phyloP scores from a whole-genome alignment of 805 yeast species.

The Wickerhamiella cacticola region DNA sequence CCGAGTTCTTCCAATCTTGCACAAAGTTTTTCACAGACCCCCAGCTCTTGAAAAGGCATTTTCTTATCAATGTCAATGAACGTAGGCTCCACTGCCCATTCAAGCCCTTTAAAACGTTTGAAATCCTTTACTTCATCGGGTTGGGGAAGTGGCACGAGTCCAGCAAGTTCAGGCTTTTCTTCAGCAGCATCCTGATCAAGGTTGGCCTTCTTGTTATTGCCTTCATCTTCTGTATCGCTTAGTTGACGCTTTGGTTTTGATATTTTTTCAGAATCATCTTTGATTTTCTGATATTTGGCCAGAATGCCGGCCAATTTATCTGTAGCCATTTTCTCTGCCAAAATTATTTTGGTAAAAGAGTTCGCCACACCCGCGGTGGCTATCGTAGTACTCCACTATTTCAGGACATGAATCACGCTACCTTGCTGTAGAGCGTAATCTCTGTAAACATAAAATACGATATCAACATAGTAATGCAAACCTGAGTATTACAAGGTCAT shows the following conservation, averaged over 20 bases:
- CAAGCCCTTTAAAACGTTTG: constrained; percentile 31
- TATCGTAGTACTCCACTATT: background rate
- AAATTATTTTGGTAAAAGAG: background rate
- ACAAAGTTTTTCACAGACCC: constrained; percentile 34
- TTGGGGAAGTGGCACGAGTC: constrained; percentile 70
- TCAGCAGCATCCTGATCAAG: too few relatives aligned
- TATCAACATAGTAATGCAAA: too few relatives aligned
- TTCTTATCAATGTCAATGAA: constrained; percentile 40
- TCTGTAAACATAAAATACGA: too few relatives aligned
- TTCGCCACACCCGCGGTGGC: background rate
- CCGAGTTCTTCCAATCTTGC: constrained; percentile 38
- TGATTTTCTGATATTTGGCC: constrained; percentile 5
- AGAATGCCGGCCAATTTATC: constrained; percentile 5
- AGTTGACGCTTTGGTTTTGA: background rate
- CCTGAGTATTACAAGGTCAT: background rate
- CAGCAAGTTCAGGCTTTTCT: constrained; percentile 13
- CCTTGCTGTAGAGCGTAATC: too few relatives aligned
- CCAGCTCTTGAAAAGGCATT: constrained; percentile 40
- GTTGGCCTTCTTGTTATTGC: background rate
- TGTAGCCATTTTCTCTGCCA: constrained; percentile 2
- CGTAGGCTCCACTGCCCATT: constrained; percentile 59
- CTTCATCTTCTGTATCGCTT: background rate
- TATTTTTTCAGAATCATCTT: background rate
- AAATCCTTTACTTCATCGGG: constrained; percentile 47
- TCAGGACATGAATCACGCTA: too few relatives aligned